Conservation (phyloP, 257 asterid species). For the Anisodus tanguticus region DNA sequence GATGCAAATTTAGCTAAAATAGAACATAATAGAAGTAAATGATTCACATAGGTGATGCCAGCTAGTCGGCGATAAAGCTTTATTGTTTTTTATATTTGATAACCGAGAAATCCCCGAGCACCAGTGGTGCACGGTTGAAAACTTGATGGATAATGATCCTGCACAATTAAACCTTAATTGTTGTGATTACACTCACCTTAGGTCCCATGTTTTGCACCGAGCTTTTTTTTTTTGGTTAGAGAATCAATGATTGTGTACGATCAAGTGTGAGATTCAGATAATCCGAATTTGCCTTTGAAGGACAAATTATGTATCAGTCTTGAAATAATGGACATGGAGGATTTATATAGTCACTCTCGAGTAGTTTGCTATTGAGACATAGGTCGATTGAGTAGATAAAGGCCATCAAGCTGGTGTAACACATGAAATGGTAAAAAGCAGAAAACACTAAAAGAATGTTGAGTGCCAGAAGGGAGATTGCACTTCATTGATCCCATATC, state of each 20-base stretch:
- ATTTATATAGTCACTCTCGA: background rate
- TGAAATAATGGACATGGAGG: background rate
- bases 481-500: background rate
- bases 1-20: background rate
- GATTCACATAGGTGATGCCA: slow-evolving; percentile 5
- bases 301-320: background rate
- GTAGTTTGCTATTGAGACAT: background rate
- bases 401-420: background rate
- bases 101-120: too few relatives aligned
- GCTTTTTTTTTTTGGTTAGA: background rate
- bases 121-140: too few relatives aligned
- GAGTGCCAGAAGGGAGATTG: background rate
- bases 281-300: background rate
- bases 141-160: too few relatives aligned
- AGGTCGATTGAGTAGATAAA: background rate
- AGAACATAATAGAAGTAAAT: background rate
- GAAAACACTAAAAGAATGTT: background rate
- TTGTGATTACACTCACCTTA: background rate
- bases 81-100: background rate
- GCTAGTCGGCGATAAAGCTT: background rate
- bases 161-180: background rate
- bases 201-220: background rate
- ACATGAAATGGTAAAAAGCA: background rate
- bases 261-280: background rate
- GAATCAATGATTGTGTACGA: background rate